A percentile compares a stretch with the other conserved stretches of the same genome.
These are phyloP conservation scores for Allium sativum DNA, from an alignment of 106 monocot species.

Conservation along the genomic window DNA sequence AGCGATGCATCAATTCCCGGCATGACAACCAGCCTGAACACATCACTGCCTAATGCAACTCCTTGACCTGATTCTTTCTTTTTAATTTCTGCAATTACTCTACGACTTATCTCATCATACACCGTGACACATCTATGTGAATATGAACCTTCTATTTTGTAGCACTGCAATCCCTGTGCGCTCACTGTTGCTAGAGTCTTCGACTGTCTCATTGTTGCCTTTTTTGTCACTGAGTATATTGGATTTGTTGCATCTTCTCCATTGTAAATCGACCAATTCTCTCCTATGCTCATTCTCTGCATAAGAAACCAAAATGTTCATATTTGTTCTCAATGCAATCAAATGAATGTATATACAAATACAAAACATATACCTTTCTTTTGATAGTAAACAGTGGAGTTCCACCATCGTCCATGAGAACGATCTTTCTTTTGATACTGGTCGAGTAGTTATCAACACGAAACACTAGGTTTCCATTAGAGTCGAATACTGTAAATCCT, in stretches of 20 bases:
- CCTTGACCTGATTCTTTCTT: slow-evolving; percentile 34
- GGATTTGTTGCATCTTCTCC: slow-evolving; percentile 27
- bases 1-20: slow-evolving; percentile 18
- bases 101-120: slow-evolving; percentile 15
- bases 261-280: slow-evolving; percentile 43
- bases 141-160: slow-evolving; percentile 37
- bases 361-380: slow-evolving; percentile 1
- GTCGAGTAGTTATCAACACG: slow-evolving; percentile 17
- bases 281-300: slow-evolving; percentile 46
- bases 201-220: slow-evolving; percentile 9
- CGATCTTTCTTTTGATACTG: slow-evolving; percentile 8
- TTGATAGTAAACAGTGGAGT: slow-evolving; percentile 9
- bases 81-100: slow-evolving; percentile 34
- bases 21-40: slow-evolving; percentile 47
- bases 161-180: neutral
- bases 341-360: too few species aligned
- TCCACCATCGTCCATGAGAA: slow-evolving; percentile 15
- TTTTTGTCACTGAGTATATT: slow-evolving; percentile 20
- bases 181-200: slow-evolving; percentile 15
- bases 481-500: slow-evolving; percentile 17
- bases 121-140: slow-evolving; percentile 25
- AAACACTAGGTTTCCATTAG: slow-evolving; percentile 9
- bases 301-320: neutral
- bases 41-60: slow-evolving; percentile 36
- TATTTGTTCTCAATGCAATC: too few species aligned